Conservation (phyloP, 2,329 filamentous ascomycete species). For the Annulohypoxylon truncatum region DNA sequence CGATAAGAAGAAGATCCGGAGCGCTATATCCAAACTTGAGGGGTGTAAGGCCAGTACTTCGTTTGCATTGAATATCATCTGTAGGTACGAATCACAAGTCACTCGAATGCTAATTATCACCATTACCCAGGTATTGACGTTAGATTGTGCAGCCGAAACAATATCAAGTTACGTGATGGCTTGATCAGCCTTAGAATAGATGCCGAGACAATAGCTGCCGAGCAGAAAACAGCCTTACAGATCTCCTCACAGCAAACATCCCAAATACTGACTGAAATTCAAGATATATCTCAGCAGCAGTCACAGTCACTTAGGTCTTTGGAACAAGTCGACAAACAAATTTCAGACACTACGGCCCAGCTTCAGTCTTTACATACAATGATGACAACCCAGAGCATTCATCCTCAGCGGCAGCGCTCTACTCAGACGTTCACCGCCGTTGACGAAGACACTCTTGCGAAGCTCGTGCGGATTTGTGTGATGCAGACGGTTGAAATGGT, state of each 20-base stretch:
- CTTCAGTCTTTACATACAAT: not conserved
- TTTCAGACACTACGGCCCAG: not conserved
- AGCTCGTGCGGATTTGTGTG: not conserved
- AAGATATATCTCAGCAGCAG: not conserved
- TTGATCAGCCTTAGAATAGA: not conserved
- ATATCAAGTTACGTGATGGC: not conserved
- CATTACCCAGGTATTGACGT: not conserved
- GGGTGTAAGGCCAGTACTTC: slow-evolving; percentile 3
- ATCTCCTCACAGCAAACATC: not conserved
- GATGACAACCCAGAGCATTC: not conserved
- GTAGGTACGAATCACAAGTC: not conserved
- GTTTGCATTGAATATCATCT: not conserved
- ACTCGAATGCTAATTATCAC: not conserved
- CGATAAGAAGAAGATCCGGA: not conserved
- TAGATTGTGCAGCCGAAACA: not conserved
- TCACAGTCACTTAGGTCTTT: not conserved
- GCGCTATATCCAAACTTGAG: not conserved
- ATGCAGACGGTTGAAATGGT: not conserved
- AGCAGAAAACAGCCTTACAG: not conserved
- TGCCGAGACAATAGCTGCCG: not conserved
- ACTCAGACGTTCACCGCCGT: not conserved
- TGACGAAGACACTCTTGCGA: slow-evolving; percentile 8
- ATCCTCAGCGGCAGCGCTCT: not conserved
- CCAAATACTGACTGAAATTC: not conserved
- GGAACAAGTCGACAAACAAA: not conserved